These are phyloP conservation scores for Auxenochlorella pyrenoidosa DNA, from an alignment of 139 green algal species.

Conservation along the genomic window DNA sequence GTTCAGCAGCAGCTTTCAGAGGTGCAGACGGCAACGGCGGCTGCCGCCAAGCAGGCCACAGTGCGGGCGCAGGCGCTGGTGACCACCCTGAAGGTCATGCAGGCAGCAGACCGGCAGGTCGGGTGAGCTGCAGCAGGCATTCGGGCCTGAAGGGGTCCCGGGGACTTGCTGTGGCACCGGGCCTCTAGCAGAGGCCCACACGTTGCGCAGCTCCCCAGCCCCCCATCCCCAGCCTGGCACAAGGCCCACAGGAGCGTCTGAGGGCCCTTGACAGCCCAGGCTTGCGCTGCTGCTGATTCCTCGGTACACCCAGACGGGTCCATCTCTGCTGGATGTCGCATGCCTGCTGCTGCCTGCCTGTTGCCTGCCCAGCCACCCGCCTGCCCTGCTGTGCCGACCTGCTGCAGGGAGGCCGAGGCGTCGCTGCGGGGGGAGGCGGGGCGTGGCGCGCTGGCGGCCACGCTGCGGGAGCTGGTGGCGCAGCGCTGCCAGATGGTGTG, in stretches of 20 bases:
- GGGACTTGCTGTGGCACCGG: no score
- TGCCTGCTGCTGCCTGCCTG: background rate
- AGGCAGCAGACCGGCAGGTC: conserved; percentile 33
- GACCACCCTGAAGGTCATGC: conserved; percentile 34
- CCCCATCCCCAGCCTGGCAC: no score
- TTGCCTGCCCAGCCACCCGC: background rate
- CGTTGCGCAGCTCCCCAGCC: no score
- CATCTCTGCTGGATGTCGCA: background rate
- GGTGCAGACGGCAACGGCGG: conserved; percentile 20
- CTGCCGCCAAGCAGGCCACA: conserved; percentile 13
- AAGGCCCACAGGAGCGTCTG: no score
- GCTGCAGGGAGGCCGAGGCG: conserved; percentile 26
- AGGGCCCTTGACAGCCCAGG: no score
- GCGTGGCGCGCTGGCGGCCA: conserved; percentile 33
- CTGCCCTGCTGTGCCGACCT: background rate
- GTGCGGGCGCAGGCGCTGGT: conserved; percentile 40
- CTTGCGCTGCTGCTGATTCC: no score
- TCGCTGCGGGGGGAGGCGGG: conserved; percentile 47
- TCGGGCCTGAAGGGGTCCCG: no score
- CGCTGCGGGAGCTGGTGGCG: conserved; percentile 52
- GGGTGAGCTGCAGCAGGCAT: background rate
- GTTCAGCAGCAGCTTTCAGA: background rate
- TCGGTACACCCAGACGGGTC: no score
- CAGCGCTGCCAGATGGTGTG: conserved; percentile 55
- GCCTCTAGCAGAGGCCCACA: no score